These are phyloP conservation scores for Diospyros lotus DNA, from an alignment of 148 eudicot species.

Conservation along the genomic window DNA sequence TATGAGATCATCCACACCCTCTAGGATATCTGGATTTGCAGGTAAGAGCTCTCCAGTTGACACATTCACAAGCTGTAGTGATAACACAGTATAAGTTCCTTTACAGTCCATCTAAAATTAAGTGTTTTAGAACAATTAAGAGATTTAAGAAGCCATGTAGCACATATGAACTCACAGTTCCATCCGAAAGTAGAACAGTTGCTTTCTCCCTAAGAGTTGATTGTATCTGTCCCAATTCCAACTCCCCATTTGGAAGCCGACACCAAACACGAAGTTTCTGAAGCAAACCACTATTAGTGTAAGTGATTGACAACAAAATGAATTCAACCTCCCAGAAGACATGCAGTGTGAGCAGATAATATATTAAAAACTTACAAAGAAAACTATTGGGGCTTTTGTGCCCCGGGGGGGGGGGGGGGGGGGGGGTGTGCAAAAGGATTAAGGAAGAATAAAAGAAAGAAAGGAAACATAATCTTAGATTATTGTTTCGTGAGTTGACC, in stretches of 20 bases:
- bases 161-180: conserved; percentile 54
- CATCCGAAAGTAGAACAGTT: conserved; percentile 49
- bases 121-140: conserved; percentile 9
- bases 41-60: conserved; percentile 63
- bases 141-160: conserved; percentile 7
- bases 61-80: conserved; percentile 55
- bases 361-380: neutral
- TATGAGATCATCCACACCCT: conserved; percentile 86
- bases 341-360: neutral
- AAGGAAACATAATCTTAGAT: no score
- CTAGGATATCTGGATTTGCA: conserved; percentile 89
- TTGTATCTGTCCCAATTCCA: conserved; percentile 72
- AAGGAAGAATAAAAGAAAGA: neutral
- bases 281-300: conserved; percentile 19
- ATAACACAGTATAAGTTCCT: conserved; percentile 15
- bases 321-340: neutral
- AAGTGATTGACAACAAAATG: conserved; percentile 13
- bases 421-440: neutral
- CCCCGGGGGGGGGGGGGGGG: no score
- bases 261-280: conserved; percentile 96
- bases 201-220: conserved; percentile 67
- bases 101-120: conserved; percentile 3
- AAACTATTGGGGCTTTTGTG: no score
- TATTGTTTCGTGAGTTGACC: neutral
- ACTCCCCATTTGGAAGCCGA: conserved; percentile 51